Evolutionary conservation across 176 grass and related monocot species (phyloP), one percentile per base, ranked within the genome.

Genomic region (Bothriochloa decipiens): DNA sequence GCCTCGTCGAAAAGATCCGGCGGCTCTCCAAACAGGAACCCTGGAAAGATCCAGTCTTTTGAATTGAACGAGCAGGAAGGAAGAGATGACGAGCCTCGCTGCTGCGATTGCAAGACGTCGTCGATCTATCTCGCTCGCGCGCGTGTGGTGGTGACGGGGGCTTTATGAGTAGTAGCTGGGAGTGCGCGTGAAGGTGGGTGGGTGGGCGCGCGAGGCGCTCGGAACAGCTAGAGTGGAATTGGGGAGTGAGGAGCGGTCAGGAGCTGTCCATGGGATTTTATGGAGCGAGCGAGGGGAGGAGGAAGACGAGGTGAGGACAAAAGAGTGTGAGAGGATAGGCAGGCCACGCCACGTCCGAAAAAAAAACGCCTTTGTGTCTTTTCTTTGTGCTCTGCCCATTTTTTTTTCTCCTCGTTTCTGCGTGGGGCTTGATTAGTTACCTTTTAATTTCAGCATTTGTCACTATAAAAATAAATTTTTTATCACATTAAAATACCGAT

Each of bases 241-340:
- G 15, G 11, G 0, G 41, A 47, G 26, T 18, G 58, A 20, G 26
- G 14, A 65, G 77, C 9, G 60, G 43, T 17, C 26, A 35, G 27
- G 77, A 66, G 61, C 63, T 67, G 62, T 67, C 41, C 42, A 80
- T 36, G 16, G 78, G 43, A 66, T n/a, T 79, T 79, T 67, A 80
- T 43, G 77, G 41, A 47, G 26, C 1, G 22, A 13, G 11, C 15
- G 2, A 3, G 41, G 25, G 15, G 57, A 39, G 11, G 27, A 7
- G n/a, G n/a, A n/a, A n/a, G n/a, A 15, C 8, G 17, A n/a, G 17
- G 63, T 6, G 26, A 32, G 45, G 46, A 75, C 72, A 75, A 53
- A 75, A 76, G 13, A 18, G 73, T 22, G 73, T n/a, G n/a, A n/a
- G n/a, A n/a, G n/a, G n/a, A n/a, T n/a, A n/a, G n/a, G n/a, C n/a